A percentile compares a stretch with the other conserved stretches of the same genome.
Conservation (phyloP, 2,329 filamentous ascomycete genomes). For the Aspergillus sp. region DNA sequence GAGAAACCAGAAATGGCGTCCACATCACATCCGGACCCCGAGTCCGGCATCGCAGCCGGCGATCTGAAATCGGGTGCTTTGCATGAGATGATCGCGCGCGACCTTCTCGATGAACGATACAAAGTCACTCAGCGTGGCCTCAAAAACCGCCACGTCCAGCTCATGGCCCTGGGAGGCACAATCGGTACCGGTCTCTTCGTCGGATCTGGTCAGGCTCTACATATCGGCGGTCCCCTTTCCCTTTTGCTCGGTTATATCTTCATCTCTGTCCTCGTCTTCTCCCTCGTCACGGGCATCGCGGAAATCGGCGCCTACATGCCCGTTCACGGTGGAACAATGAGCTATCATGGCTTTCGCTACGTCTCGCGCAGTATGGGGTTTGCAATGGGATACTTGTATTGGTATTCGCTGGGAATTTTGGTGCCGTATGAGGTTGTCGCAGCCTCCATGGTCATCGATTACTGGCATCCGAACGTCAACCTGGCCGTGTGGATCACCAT, state of each 20-base stretch:
- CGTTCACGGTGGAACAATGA: slow-evolving; percentile 48
- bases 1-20: slow-evolving; percentile 14
- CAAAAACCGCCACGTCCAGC: slow-evolving; percentile 46
- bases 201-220: slow-evolving; percentile 55
- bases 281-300: slow-evolving; percentile 50
- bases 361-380: slow-evolving; percentile 46
- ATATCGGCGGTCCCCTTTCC: slow-evolving; percentile 54
- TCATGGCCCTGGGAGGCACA: slow-evolving; percentile 58
- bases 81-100: slow-evolving; percentile 40
- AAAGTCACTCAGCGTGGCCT: slow-evolving; percentile 43
- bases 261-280: slow-evolving; percentile 50
- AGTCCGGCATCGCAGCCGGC: slow-evolving; percentile 7
- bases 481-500: slow-evolving; percentile 57
- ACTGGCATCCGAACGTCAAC: slow-evolving; percentile 54
- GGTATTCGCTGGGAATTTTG: slow-evolving; percentile 51
- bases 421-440: slow-evolving; percentile 64
- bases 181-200: slow-evolving; percentile 60
- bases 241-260: slow-evolving; percentile 56
- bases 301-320: slow-evolving; percentile 48
- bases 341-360: slow-evolving; percentile 47
- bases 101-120: slow-evolving; percentile 45
- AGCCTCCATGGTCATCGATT: slow-evolving; percentile 65
- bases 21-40: slow-evolving; percentile 6
- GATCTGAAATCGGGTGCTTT: slow-evolving; percentile 25
- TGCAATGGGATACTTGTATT: slow-evolving; percentile 49